Percentiles rank a stretch among this genome's conserved stretches.
phyloP scores from a whole-genome alignment of 129 eudicot species.

The Sambucus nigra region DNA sequence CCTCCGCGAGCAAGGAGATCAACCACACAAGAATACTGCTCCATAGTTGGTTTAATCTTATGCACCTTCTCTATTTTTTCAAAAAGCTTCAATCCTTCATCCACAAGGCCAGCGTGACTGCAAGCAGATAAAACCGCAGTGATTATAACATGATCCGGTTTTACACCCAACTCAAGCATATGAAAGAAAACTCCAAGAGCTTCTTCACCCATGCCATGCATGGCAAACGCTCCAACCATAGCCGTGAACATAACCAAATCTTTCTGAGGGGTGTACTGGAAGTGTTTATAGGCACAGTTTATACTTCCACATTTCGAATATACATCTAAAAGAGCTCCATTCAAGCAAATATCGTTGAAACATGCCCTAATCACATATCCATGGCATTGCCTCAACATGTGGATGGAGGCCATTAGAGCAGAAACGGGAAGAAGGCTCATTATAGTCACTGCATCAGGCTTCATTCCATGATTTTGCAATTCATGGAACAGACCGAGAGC shows the following conservation, averaged over 20 bases:
- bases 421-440: slow-evolving; percentile 69
- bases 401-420: slow-evolving; percentile 50
- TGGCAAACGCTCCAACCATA: slow-evolving; percentile 79
- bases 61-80: slow-evolving; percentile 42
- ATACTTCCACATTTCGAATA: slow-evolving; percentile 78
- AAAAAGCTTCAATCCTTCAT: slow-evolving; percentile 66
- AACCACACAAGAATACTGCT: slow-evolving; percentile 79
- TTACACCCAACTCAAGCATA: slow-evolving; percentile 51
- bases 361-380: slow-evolving; percentile 53
- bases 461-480: slow-evolving; percentile 39
- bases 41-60: slow-evolving; percentile 56
- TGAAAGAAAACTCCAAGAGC: slow-evolving; percentile 46
- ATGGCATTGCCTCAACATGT: slow-evolving; percentile 71
- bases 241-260: slow-evolving; percentile 79
- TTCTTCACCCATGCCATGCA: slow-evolving; percentile 81
- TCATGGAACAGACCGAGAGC: slow-evolving; percentile 48
- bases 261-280: slow-evolving; percentile 31
- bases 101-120: slow-evolving; percentile 70
- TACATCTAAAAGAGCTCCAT: slow-evolving; percentile 60
- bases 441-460: slow-evolving; percentile 59
- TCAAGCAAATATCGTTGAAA: slow-evolving; percentile 46
- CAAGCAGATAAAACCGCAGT: slow-evolving; percentile 74
- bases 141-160: slow-evolving; percentile 71
- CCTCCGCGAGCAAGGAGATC: slow-evolving; percentile 91
- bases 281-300: slow-evolving; percentile 43